These are phyloP conservation scores for Podospora tetraspora DNA, from an alignment of 495 filamentous ascomycete genomes.

Conservation along the genomic window DNA sequence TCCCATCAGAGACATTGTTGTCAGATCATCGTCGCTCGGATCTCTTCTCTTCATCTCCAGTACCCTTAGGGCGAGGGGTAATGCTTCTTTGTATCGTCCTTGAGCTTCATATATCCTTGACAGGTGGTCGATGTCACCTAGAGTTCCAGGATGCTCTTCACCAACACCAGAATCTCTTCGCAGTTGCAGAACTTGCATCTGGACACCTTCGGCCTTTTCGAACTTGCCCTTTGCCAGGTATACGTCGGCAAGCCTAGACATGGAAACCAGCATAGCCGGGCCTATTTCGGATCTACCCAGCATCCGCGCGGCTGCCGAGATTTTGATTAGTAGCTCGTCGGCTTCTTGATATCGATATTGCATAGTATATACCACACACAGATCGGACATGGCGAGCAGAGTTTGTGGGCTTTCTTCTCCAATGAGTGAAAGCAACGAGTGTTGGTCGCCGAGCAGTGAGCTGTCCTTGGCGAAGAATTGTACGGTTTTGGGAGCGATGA, in stretches of 20 bases:
- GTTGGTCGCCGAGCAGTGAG: not conserved
- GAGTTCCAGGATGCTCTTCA: not conserved
- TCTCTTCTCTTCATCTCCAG: not conserved
- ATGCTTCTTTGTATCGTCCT: not conserved
- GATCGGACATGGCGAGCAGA: not conserved
- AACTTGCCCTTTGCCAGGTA: conserved; percentile 26
- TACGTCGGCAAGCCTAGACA: not conserved
- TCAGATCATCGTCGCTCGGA: not conserved
- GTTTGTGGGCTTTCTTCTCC: not conserved
- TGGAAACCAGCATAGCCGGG: not conserved
- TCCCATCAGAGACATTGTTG: not conserved
- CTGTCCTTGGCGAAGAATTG: not conserved
- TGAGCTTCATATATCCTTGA: not conserved
- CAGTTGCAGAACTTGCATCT: not conserved
- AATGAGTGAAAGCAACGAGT: not conserved
- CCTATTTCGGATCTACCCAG: conserved; percentile 9
- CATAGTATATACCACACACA: not conserved
- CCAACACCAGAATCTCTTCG: not conserved
- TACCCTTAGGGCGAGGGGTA: not conserved
- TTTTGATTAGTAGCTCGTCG: not conserved
- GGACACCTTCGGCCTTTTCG: conserved; percentile 30
- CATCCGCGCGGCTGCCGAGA: not conserved
- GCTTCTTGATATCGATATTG: not conserved
- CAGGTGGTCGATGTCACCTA: not conserved
- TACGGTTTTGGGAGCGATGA: not conserved